These are phyloP conservation scores for Gossypium davidsonii DNA, from an alignment of 441 rosid genomes.

Conservation along the genomic window DNA sequence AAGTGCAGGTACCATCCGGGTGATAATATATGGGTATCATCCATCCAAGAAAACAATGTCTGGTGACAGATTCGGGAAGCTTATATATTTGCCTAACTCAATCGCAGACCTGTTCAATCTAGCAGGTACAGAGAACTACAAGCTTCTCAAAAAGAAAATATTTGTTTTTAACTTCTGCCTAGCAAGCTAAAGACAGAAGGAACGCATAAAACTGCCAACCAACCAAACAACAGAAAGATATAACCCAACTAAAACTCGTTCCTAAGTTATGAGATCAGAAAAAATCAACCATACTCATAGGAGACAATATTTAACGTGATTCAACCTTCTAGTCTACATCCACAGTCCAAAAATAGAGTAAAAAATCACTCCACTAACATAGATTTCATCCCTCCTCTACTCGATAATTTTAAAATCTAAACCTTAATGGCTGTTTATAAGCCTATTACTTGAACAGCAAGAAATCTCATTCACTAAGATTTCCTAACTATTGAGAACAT, in stretches of 20 bases:
- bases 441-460: no score
- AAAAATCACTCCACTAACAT: no score
- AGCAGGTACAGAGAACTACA: constrained; percentile 47
- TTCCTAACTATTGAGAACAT: no score
- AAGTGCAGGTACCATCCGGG: constrained; percentile 38
- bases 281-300: no score
- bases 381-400: no score
- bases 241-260: constrained; percentile 2
- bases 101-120: constrained; percentile 54
- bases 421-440: no score
- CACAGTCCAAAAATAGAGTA: no score
- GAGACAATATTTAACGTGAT: no score
- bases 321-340: no score
- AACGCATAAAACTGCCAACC: not conserved
- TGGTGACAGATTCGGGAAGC: constrained; percentile 44
- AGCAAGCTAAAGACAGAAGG: not conserved
- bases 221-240: not conserved
- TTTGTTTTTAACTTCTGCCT: not conserved
- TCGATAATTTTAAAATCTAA: no score
- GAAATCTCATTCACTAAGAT: no score
- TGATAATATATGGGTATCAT: constrained; percentile 62
- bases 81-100: constrained; percentile 59
- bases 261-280: not conserved
- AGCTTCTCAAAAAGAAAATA: constrained; percentile 13
- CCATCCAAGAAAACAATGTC: constrained; percentile 37